A percentile compares a stretch with the other conserved stretches of the same genome.
Evolutionary conservation across 2,329 filamentous ascomycete species (phyloP).

Genomic region (Clarireedia homoeocarpa): DNA sequence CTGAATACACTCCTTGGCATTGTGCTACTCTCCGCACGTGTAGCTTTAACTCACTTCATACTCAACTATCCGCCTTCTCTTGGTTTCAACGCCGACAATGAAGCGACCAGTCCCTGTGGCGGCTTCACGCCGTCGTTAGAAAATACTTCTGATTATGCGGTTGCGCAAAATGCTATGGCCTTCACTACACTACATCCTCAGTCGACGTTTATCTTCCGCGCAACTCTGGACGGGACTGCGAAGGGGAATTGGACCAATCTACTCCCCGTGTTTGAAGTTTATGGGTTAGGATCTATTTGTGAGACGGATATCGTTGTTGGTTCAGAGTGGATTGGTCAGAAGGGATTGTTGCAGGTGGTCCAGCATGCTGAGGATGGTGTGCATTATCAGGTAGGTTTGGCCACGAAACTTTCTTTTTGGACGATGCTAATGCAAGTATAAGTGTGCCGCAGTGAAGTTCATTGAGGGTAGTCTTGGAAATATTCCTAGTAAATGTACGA

Average conservation of each 20-base stretch:
- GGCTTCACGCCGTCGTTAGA: background rate
- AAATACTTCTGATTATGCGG: background rate
- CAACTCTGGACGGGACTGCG: background rate
- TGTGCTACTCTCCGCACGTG: background rate
- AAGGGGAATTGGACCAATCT: background rate
- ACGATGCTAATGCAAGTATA: background rate
- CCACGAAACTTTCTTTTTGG: too few relatives aligned
- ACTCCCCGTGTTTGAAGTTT: background rate
- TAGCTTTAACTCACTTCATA: background rate
- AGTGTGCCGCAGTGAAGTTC: background rate
- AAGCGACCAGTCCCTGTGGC: background rate
- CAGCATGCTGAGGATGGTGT: background rate
- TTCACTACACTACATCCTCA: background rate
- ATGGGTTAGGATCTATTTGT: background rate
- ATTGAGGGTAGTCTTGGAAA: background rate
- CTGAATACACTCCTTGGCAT: background rate
- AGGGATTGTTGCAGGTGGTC: background rate
- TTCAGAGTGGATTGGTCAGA: background rate
- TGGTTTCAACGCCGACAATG: background rate
- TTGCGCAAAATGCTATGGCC: background rate
- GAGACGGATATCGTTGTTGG: background rate
- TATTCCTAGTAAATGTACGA: slow-evolving; percentile 9
- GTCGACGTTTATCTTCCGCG: background rate
- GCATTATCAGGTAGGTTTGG: background rate
- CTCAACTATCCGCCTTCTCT: background rate